Evolutionary conservation across 768 basidiomycete species (phyloP).

Genomic region (Lentinula detonsa): DNA sequence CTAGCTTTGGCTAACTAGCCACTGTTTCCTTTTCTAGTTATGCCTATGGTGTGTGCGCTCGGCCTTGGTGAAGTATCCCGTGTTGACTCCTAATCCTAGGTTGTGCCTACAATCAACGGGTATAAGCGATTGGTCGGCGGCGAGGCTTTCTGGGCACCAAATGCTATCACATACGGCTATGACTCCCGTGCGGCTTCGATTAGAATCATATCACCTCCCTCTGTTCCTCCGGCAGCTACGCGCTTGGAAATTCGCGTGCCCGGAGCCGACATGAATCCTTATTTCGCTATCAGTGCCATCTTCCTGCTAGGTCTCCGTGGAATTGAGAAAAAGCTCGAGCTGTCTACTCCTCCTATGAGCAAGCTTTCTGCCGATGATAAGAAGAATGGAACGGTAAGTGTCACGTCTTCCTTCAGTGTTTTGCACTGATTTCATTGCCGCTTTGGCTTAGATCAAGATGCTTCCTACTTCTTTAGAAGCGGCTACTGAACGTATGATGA

Average conservation of each 20-base stretch:
- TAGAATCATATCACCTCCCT: conserved; percentile 88
- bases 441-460: conserved; percentile 52
- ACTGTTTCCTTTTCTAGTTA: conserved; percentile 37
- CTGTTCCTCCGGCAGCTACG: conserved; percentile 74
- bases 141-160: conserved; percentile 92
- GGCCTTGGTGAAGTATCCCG: not conserved
- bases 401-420: conserved; percentile 8
- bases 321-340: conserved; percentile 65
- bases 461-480: conserved; percentile 74
- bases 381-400: conserved; percentile 46
- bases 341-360: conserved; percentile 69
- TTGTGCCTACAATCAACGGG: conserved; percentile 90
- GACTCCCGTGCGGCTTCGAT: conserved; percentile 92
- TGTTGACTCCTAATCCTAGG: conserved; percentile 26
- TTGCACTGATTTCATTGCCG: conserved; percentile 27
- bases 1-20: not conserved
- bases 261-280: conserved; percentile 96
- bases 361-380: conserved; percentile 50
- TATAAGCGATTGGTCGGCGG: conserved; percentile 96
- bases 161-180: conserved; percentile 90
- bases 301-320: conserved; percentile 86
- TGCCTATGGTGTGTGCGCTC: conserved; percentile 61
- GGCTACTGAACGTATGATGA: conserved; percentile 81
- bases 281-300: conserved; percentile 83
- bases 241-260: conserved; percentile 92